Percentiles rank a stretch among this genome's conserved stretches.
These are phyloP conservation scores for Globisporangium carolinianum DNA, from an alignment of 352 stramenopile genomes.

Conservation along the genomic window DNA sequence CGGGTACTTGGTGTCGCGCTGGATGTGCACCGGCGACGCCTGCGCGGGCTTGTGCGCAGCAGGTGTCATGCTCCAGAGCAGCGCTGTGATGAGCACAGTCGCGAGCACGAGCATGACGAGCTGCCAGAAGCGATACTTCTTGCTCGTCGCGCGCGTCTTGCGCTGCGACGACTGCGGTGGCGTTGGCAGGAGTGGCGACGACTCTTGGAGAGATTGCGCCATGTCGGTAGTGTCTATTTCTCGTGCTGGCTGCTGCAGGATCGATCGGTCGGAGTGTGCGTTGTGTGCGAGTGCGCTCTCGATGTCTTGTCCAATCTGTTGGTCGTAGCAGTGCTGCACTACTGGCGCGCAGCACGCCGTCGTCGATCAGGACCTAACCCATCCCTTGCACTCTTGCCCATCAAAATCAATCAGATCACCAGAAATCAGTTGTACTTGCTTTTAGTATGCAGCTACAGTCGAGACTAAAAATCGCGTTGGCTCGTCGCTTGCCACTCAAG, in stretches of 20 bases:
- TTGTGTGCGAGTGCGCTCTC: neutral
- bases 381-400: too few species aligned
- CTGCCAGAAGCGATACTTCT: constrained; percentile 12
- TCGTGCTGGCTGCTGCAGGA: neutral
- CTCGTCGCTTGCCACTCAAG: too few species aligned
- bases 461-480: too few species aligned
- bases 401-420: too few species aligned
- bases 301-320: neutral
- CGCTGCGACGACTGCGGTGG: constrained; percentile 7
- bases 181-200: constrained; percentile 1
- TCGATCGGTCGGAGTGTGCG: too few species aligned
- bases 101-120: constrained; percentile 7
- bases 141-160: constrained; percentile 1
- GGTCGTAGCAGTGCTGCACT: neutral
- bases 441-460: too few species aligned
- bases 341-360: neutral
- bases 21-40: constrained; percentile 6
- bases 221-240: too few species aligned
- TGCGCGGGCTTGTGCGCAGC: constrained; percentile 1
- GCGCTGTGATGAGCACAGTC: constrained; percentile 10
- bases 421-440: too few species aligned
- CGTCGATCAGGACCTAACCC: too few species aligned
- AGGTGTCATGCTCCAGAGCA: constrained; percentile 15
- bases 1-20: constrained; percentile 10
- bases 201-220: neutral